Conservation (phyloP, 2,329 filamentous ascomycete species). For the Trichophyton verrucosum region DNA sequence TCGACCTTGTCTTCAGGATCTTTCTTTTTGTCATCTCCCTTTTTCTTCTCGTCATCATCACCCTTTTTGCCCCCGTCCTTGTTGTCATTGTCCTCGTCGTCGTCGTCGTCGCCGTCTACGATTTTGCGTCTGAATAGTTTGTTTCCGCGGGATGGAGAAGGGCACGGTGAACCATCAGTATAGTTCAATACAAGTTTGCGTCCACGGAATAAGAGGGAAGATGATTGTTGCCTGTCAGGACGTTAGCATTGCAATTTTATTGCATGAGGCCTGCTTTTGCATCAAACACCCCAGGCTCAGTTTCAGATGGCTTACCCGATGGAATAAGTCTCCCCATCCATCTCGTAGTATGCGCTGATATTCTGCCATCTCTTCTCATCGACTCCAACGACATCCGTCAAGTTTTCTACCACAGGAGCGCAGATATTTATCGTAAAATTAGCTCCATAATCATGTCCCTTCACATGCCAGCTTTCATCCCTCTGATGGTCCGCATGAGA, state of each 20-base stretch:
- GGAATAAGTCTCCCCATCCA: constrained; percentile 33
- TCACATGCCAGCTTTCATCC: constrained; percentile 37
- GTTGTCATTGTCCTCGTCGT: constrained; percentile 21
- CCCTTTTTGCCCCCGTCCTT: constrained; percentile 23
- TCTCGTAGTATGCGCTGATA: constrained; percentile 39
- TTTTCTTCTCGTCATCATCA: constrained; percentile 28
- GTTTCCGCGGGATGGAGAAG: constrained; percentile 11
- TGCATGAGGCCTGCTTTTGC: neutral
- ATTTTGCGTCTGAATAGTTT: constrained; percentile 13
- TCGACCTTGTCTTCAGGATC: constrained; percentile 8
- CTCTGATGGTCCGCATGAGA: constrained; percentile 24
- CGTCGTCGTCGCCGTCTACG: constrained; percentile 16
- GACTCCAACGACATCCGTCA: constrained; percentile 37
- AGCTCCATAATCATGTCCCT: constrained; percentile 38
- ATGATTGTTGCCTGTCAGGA: constrained; percentile 30
- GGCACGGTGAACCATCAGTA: constrained; percentile 61
- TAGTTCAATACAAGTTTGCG: constrained; percentile 63
- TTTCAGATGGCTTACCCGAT: constrained; percentile 29
- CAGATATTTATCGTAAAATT: constrained; percentile 43
- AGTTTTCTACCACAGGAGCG: constrained; percentile 36
- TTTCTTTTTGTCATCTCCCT: constrained; percentile 18
- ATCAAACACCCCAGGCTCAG: neutral
- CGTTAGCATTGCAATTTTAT: neutral
- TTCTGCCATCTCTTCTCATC: constrained; percentile 32
- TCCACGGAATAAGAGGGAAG: constrained; percentile 37